A percentile compares a stretch with the other conserved stretches of the same genome.
These are phyloP conservation scores for Talaromyces sp. DNA, from an alignment of 2,329 filamentous ascomycete species.

Conservation along the genomic window DNA sequence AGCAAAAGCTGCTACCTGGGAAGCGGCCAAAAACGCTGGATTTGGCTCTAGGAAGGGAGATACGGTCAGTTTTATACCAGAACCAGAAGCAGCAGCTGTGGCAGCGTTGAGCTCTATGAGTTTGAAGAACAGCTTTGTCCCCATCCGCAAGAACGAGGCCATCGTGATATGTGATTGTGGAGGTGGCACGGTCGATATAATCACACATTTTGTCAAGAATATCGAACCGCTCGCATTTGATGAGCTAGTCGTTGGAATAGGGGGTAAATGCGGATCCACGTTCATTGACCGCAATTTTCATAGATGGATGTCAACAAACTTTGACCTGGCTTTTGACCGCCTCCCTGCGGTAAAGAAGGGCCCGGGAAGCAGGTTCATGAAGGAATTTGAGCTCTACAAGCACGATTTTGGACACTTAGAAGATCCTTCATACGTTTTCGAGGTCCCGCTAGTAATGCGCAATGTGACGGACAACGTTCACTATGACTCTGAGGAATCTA, in stretches of 20 bases:
- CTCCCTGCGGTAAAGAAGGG: conserved; percentile 20
- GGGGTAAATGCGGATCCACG: conserved; percentile 30
- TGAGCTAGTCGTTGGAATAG: conserved; percentile 13
- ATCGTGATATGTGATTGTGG: conserved; percentile 24
- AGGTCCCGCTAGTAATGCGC: background rate
- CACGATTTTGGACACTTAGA: conserved; percentile 19
- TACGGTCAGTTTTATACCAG: conserved; percentile 15
- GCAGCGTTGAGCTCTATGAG: conserved; percentile 10
- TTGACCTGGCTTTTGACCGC: conserved; percentile 23
- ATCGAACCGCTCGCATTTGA: conserved; percentile 13
- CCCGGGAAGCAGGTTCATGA: conserved; percentile 30
- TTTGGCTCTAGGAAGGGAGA: conserved; percentile 12
- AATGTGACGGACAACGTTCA: background rate
- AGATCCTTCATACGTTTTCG: background rate
- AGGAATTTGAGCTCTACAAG: conserved; percentile 28
- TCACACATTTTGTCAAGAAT: conserved; percentile 18
- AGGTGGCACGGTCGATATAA: conserved; percentile 25
- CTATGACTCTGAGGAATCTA: background rate
- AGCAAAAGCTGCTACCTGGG: conserved; percentile 15
- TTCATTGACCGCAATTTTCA: conserved; percentile 30
- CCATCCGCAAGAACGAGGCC: background rate
- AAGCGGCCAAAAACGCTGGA: conserved; percentile 14
- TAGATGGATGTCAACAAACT: conserved; percentile 22
- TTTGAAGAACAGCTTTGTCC: background rate
- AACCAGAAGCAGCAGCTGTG: conserved; percentile 22